A percentile compares a stretch with the other conserved stretches of the same genome.
These are phyloP conservation scores for Pachysolen tannophilus DNA, from an alignment of 805 yeast genomes.

Conservation along the genomic window DNA sequence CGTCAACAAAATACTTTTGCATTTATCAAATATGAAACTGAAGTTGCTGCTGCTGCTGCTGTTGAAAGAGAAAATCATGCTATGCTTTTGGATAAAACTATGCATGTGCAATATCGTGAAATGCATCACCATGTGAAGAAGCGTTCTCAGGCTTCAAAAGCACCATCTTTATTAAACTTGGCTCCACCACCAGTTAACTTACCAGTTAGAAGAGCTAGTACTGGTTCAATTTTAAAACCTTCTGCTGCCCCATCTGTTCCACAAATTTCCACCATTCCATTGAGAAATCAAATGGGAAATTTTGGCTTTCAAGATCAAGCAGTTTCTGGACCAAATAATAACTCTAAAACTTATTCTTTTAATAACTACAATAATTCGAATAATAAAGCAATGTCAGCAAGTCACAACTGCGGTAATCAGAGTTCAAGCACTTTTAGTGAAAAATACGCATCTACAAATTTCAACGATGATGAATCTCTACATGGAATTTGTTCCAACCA, in stretches of 20 bases:
- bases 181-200: constrained; percentile 82
- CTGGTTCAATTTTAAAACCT: constrained; percentile 7
- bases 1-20: constrained; percentile 56
- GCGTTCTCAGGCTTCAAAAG: constrained; percentile 16
- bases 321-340: neutral
- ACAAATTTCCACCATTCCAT: neutral
- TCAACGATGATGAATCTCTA: neutral
- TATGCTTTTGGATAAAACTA: constrained; percentile 60
- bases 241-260: constrained; percentile 1
- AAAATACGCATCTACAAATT: too few species aligned
- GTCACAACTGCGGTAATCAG: too few species aligned
- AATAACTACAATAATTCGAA: neutral
- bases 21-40: constrained; percentile 57
- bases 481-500: neutral
- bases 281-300: constrained; percentile 1
- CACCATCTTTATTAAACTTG: constrained; percentile 25
- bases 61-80: constrained; percentile 82
- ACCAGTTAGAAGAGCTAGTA: constrained; percentile 31
- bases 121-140: constrained; percentile 30
- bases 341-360: too few species aligned
- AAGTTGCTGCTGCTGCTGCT: constrained; percentile 77
- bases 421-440: too few species aligned
- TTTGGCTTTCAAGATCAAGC: neutral
- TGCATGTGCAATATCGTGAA: constrained; percentile 82
- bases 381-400: too few species aligned